These are phyloP conservation scores for Pisolithus albus DNA, from an alignment of 768 basidiomycete genomes.

Conservation along the genomic window DNA sequence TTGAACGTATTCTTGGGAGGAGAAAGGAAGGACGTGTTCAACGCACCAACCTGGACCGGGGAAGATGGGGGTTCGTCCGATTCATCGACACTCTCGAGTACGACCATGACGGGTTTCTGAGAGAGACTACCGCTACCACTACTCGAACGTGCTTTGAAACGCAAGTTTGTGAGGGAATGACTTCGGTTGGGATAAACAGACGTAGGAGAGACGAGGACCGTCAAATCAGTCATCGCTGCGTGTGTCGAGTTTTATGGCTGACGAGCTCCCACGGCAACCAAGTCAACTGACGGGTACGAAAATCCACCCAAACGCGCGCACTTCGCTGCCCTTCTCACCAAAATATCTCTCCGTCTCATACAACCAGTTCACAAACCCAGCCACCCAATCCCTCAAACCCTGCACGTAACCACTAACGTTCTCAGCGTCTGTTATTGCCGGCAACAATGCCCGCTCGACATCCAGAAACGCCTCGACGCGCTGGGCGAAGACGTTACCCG, in stretches of 20 bases:
- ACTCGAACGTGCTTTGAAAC: constrained; percentile 23
- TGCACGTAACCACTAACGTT: constrained; percentile 33
- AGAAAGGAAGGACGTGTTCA: constrained; percentile 18
- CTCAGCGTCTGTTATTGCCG: constrained; percentile 7
- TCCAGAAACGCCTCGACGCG: constrained; percentile 24
- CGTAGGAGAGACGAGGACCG: constrained; percentile 28
- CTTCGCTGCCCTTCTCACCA: constrained; percentile 49
- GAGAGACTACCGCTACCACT: not conserved
- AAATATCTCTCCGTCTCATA: constrained; percentile 61
- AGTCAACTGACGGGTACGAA: constrained; percentile 31
- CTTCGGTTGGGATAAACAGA: constrained; percentile 17
- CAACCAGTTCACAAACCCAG: constrained; percentile 55
- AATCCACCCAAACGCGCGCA: constrained; percentile 57
- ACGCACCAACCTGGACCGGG: constrained; percentile 15
- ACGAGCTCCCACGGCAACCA: not conserved
- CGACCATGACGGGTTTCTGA: constrained; percentile 25
- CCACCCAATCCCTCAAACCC: constrained; percentile 49
- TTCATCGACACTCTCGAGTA: constrained; percentile 22
- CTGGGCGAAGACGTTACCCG: constrained; percentile 21
- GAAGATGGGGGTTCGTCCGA: constrained; percentile 18
- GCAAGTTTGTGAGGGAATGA: constrained; percentile 19
- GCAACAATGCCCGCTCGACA: constrained; percentile 16
- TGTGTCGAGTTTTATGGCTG: no score
- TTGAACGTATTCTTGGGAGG: constrained; percentile 25
- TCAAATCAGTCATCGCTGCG: constrained; percentile 24